Conservation (phyloP, 495 filamentous ascomycete genomes). For the Pyronema omphalodes region DNA sequence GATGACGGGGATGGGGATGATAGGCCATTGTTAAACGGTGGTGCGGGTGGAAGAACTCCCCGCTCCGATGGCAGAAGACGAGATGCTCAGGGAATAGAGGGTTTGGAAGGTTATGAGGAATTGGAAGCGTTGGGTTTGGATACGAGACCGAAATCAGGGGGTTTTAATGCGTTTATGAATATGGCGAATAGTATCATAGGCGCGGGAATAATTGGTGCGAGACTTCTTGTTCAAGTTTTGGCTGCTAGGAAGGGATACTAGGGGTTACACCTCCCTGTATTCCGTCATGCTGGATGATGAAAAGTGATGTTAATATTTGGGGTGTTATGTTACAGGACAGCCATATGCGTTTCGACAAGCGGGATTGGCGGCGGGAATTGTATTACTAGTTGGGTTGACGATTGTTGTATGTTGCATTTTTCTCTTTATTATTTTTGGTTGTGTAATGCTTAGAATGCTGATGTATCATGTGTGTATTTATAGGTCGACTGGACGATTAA, state of each 20-base stretch:
- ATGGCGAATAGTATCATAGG: slow-evolving; percentile 99
- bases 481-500: slow-evolving; percentile 89
- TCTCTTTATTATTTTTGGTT: too few relatives aligned
- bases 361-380: slow-evolving; percentile 58
- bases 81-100: background rate
- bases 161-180: slow-evolving; percentile 77
- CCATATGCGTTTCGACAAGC: slow-evolving; percentile 88
- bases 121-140: too few relatives aligned
- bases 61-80: too few relatives aligned
- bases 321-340: slow-evolving; percentile 35
- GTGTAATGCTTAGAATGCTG: too few relatives aligned
- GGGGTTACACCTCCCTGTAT: too few relatives aligned
- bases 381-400: slow-evolving; percentile 63
- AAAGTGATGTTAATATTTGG: background rate
- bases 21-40: slow-evolving; percentile 42
- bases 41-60: too few relatives aligned
- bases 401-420: slow-evolving; percentile 36
- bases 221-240: background rate
- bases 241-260: background rate
- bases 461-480: background rate
- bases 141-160: slow-evolving; percentile 42
- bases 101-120: too few relatives aligned
- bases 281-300: background rate
- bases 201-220: slow-evolving; percentile 70
- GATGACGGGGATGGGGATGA: slow-evolving; percentile 47